Base-by-base conservation (phyloP, 768 basidiomycete genomes). In the Boletus subcaerulescens region DNA sequence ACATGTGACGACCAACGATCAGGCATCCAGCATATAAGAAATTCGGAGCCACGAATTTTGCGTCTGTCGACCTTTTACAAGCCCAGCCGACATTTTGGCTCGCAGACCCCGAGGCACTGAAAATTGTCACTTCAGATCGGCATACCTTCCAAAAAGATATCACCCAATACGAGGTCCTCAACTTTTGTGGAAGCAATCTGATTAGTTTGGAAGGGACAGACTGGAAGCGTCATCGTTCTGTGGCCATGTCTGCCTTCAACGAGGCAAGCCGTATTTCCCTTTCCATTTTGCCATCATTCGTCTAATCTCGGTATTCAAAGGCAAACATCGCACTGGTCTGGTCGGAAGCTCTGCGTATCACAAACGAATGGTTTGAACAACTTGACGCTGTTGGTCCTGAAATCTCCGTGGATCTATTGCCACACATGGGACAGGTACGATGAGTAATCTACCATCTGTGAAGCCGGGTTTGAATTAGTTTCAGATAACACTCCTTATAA, bases 221-320 rank as follows among this genome's bases (percentile, higher is more conserved):
- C n/a, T 82, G 80, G 80, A 76, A 76, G 47, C 69, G 77, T 3
- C 79, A 80, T 56, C 71, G 78, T 41, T 65, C 61, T 11, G 68
- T 78, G 0, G 69, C 77, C 26, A 79, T 76, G 50, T 74, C 77
- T 13, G 80, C 80, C 1, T 82, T 82, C 65, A 79, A 74, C 43
- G 80, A 81, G 66, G 80, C 69, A 50, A 45, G 64, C 45, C 15
- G 33, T 9, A 0, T 9, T 29, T 29, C 29, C 0, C 26, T n/a
- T 15, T 8, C 14, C 15, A 17, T 45, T n/a, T 24, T 9, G 1
- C 31, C 0, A 22, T 12, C 9, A 6, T 52, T 24, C 15, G 22
- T 44, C 45, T 53, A 22, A 61, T 26, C 0, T 38, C 31, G 3
- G 8, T 36, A 2, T 18, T 26, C 3, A 35, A 51, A 80, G 79